Conservation (phyloP, 345 rosid species). For the Capsella bursapastoris region DNA sequence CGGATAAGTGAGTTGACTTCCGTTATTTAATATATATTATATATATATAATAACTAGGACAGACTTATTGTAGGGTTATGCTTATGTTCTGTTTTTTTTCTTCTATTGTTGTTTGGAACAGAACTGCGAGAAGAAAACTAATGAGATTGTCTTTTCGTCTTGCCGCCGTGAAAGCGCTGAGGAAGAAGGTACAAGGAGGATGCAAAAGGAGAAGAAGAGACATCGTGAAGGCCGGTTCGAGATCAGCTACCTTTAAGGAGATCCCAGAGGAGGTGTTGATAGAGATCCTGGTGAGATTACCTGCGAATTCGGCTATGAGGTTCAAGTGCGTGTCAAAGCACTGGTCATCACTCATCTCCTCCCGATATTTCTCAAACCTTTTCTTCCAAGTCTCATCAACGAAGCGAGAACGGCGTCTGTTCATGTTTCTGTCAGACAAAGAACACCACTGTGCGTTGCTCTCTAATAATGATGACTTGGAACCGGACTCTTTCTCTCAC, state of each 20-base stretch:
- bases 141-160: background rate
- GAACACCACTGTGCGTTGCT: background rate
- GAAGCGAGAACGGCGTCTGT: background rate
- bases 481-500: background rate
- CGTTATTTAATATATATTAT: no score
- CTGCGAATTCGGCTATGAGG: slow-evolving; percentile 2
- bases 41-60: no score
- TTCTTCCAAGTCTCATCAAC: background rate
- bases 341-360: slow-evolving; percentile 13
- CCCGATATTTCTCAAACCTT: slow-evolving; percentile 16
- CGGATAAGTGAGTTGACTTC: no score
- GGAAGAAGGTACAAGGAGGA: background rate
- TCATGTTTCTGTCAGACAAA: background rate
- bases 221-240: background rate
- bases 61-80: no score
- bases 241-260: background rate
- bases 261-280: background rate
- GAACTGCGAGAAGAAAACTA: no score
- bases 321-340: slow-evolving; percentile 29
- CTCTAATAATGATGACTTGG: background rate
- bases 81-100: no score
- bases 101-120: no score
- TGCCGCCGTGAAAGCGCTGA: background rate
- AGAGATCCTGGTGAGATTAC: background rate
- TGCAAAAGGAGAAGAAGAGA: background rate